These are phyloP conservation scores for Penicillium italicum DNA, from an alignment of 2,329 filamentous ascomycete genomes.

Conservation along the genomic window DNA sequence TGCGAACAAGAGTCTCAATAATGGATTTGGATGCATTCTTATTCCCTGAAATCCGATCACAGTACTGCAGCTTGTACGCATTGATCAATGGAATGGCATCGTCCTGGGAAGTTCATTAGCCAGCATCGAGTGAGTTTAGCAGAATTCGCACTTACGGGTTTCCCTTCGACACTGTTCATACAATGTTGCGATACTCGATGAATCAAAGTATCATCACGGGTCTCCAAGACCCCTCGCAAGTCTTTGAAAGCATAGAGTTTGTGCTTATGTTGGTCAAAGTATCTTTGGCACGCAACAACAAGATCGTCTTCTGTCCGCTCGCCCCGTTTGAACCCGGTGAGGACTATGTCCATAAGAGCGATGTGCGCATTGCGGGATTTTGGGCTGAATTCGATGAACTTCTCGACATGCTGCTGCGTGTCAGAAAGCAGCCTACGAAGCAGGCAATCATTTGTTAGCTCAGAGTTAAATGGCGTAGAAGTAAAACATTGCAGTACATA, in stretches of 20 bases:
- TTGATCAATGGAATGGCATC: slow-evolving; percentile 38
- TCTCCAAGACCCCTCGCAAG: slow-evolving; percentile 35
- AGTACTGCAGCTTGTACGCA: slow-evolving; percentile 44
- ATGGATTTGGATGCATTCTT: slow-evolving; percentile 23
- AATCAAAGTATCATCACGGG: slow-evolving; percentile 24
- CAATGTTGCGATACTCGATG: slow-evolving; percentile 1
- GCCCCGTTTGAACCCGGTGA: slow-evolving; percentile 26
- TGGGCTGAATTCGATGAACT: slow-evolving; percentile 33
- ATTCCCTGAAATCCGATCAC: slow-evolving; percentile 36
- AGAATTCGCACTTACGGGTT: slow-evolving; percentile 21
- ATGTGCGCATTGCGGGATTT: slow-evolving; percentile 44
- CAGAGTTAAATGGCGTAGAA: background rate
- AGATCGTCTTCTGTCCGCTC: slow-evolving; percentile 31
- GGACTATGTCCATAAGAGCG: slow-evolving; percentile 34
- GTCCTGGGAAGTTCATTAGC: slow-evolving; percentile 15
- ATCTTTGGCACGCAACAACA: slow-evolving; percentile 38
- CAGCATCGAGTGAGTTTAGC: background rate
- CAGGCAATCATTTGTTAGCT: slow-evolving; percentile 1
- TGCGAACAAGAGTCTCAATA: slow-evolving; percentile 38
- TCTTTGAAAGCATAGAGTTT: slow-evolving; percentile 48
- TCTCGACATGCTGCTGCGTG: slow-evolving; percentile 33
- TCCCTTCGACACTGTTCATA: slow-evolving; percentile 16
- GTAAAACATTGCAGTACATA: slow-evolving; percentile 22
- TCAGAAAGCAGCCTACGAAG: slow-evolving; percentile 30
- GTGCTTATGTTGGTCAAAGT: slow-evolving; percentile 40